phyloP scores from a whole-genome alignment of 441 rosid species.

The Omphalea diandra region DNA sequence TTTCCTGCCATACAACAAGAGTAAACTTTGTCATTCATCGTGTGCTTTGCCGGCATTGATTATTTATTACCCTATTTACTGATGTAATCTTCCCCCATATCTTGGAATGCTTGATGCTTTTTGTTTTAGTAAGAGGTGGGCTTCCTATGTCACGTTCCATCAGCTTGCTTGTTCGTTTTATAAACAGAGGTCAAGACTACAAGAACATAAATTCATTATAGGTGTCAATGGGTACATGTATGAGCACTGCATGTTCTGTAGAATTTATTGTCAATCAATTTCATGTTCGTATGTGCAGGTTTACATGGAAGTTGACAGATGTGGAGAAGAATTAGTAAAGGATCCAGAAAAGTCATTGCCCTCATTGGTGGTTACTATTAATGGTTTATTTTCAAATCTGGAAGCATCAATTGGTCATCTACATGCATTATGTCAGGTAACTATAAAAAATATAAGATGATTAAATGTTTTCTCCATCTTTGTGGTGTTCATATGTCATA shows the following conservation, averaged over 20 bases:
- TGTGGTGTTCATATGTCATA: background rate
- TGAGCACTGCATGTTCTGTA: background rate
- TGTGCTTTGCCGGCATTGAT: background rate
- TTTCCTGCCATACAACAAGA: slow-evolving; percentile 1
- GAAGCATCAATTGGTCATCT: slow-evolving; percentile 68
- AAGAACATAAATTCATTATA: background rate
- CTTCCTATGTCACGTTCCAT: background rate
- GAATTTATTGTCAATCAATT: slow-evolving; percentile 6
- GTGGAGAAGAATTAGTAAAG: slow-evolving; percentile 64
- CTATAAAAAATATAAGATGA: background rate
- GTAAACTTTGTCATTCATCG: background rate
- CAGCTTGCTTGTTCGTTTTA: slow-evolving; percentile 13
- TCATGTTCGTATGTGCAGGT: slow-evolving; percentile 44
- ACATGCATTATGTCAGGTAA: slow-evolving; percentile 62
- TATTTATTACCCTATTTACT: background rate
- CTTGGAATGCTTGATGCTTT: background rate
- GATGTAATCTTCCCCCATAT: background rate
- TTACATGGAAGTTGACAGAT: slow-evolving; percentile 67
- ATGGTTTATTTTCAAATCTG: slow-evolving; percentile 57
- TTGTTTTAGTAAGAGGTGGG: background rate
- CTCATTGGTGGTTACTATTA: slow-evolving; percentile 45
- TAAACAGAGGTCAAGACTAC: background rate
- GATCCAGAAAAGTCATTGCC: slow-evolving; percentile 67
- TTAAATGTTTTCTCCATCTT: background rate
- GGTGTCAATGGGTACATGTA: background rate